Evolutionary conservation across 306 rosid genomes (phyloP), one percentile per base, ranked within the genome.

Genomic region (Cicer yamashitae): DNA sequence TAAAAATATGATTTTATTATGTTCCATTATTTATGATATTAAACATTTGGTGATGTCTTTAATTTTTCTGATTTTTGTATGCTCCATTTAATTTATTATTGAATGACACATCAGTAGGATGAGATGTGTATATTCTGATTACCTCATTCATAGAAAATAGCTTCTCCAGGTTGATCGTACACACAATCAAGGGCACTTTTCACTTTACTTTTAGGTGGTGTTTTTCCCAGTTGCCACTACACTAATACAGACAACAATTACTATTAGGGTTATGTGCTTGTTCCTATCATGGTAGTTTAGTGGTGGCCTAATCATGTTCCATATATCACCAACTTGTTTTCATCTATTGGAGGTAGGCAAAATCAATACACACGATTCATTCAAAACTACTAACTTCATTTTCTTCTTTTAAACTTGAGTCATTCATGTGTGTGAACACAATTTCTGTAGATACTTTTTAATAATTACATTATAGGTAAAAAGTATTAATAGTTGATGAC

Each of bases 201-300:
- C 74, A 70, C 63, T 70, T 38, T 38, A 10, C n/a, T 52, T 70
- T 43, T 37, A 18, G 61, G 63, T 39, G 38, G 63, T 52, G 62
- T 17, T 10, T 15, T 50, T 44, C 38, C 6, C 62, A 18, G 50
- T 66, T 9, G 51, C 53, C 53, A 62, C 18, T 38, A 60, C 43
- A 60, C 66, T 20, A 22, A 9, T 60, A 34, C 2, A 60, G 66
- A 60, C 66, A 60, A 60, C 10, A 60, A 12, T 34, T 12, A 60
- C 66, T 60, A 7, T 60, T 60, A 60, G 11, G 18, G 10, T 60
- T 34, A 34, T 60, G 66, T 60, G 66, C 45, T 13, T 34, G 66
- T 60, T 60, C 43, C 45, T 60, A 60, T 60, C 66, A 60, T 60
- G 66, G 44, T n/a, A 60, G 44, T 60, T 60, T 60, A 60, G 45